Base-by-base conservation (phyloP, 495 filamentous ascomycete species). In the Coniosporium apollinis region DNA sequence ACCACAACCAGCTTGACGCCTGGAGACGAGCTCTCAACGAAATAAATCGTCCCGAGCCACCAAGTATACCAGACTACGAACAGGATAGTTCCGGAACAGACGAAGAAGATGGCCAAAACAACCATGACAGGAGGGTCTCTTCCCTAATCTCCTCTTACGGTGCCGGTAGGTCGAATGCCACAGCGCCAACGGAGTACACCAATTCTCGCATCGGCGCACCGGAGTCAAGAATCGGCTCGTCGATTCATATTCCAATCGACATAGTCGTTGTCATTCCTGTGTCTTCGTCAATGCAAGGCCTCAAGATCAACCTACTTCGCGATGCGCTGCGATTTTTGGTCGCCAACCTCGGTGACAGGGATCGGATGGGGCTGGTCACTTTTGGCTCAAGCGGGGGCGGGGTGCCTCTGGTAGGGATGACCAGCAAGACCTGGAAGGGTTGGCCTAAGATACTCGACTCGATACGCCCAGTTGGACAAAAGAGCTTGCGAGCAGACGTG, bases 281-380 rank as follows among this genome's bases (percentile, higher is more conserved):
- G 8, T 94, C 89, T 7, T 93, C 91, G 4, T 99, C 89, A 0
- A 99, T 96, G 89, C 89, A 94, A 56, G 89, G 91, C 4, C 68
- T 99, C 32, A 99, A 99, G 58, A 94, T 99, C 45, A 92, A 81
- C 32, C 68, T 99, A 0, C 70, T 99, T 5, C 77, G 85, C n/a
- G 89, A 96, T 55, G 73, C 85, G 4, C 69, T 99, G 21, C 84
- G 81, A 31, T 99, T 94, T 55, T 76, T 99, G 42, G 85, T 96
- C 5, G 67, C 77, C 36, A 82, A 76, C 34, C 76, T 99, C n/a
- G 89, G 89, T 5, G 82, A 93, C 34, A 70, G 82, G 19, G 89
- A 99, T 47, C 76, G 89, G 18, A 93, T 99, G 87, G 89, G 89
- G 5, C 55, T 99, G 34, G 91, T 99, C 19, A 96, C 91, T 1